Evolutionary conservation across 2,329 filamentous ascomycete species (phyloP), one percentile per base, ranked within the genome.

Genomic region (Claviceps cyperi): DNA sequence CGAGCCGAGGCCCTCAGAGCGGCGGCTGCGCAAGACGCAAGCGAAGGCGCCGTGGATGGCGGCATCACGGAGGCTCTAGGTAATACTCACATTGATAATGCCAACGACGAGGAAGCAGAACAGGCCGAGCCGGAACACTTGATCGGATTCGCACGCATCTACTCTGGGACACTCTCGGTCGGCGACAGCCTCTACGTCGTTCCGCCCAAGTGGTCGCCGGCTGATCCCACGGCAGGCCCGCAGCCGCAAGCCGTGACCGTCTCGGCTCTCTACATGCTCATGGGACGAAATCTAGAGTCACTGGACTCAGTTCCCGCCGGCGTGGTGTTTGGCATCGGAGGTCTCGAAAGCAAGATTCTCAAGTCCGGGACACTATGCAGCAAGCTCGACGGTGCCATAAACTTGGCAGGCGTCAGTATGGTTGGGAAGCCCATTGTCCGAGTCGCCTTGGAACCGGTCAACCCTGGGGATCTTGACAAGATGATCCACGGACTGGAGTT

Each of bases 321-420:
- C 43, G 90, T 94, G 7, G 85, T 98, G 4, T 97, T 98, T 61
- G 92, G 92, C 22, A 92, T 98, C 50, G 88, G 84, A 35, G 92
- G 92, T 2, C 77, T 98, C 1, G 90, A 92, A 60, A 91, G 90
- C 15, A 84, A 91, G 53, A 84, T 98, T n/a, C 75, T 98, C 50
- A 98, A 98, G 65, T 94, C 89, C 1, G 92, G 90, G 13, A 98
- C 92, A 0, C 73, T 98, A 3, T 96, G 89, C 69, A 94, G 87
- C 55, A 84, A 86, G 55, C 70, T 94, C 0, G 83, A 88, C 46
- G 92, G 92, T 15, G 82, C 86, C 6, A 81, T 94, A 58, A 98
- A 98, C 66, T 71, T 98, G 48, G 92, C 90, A 1, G 91, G 91
- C 55, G 81, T 97, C 15, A 75, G 71, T 50, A 81, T 90, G 66